Percentiles rank a stretch among this genome's conserved stretches.
These are phyloP conservation scores for Suillus occidentalis DNA, from an alignment of 768 basidiomycete genomes.

Conservation along the genomic window DNA sequence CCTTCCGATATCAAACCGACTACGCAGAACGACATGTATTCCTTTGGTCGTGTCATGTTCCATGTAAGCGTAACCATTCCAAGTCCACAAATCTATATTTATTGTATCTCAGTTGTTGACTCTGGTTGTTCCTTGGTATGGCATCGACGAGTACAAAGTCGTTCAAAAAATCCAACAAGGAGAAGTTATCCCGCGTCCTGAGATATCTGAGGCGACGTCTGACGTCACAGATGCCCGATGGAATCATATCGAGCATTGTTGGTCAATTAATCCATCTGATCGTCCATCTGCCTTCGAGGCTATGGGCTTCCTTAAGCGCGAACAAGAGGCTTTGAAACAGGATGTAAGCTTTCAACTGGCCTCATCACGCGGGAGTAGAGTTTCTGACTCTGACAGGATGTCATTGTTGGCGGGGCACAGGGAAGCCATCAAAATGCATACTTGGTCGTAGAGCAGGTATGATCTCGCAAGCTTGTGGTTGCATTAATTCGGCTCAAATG, in stretches of 20 bases:
- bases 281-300: not conserved
- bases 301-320: not conserved
- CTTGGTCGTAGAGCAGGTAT: not conserved
- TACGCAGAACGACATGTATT: slow-evolving; percentile 41
- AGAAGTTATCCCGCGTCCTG: not conserved
- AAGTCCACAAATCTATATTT: not conserved
- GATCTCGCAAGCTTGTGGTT: not conserved
- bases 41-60: slow-evolving; percentile 29
- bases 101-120: not conserved
- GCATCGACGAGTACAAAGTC: not conserved
- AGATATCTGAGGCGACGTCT: not conserved
- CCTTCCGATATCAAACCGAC: slow-evolving; percentile 9
- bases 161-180: slow-evolving; percentile 1
- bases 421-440: too few species aligned
- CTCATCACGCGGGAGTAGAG: not conserved
- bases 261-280: not conserved
- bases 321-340: not conserved
- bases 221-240: not conserved
- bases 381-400: not conserved
- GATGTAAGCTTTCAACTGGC: not conserved
- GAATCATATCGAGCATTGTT: not conserved
- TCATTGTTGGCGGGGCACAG: not conserved
- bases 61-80: not conserved
- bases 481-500: not conserved
- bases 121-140: not conserved